phyloP scores from a whole-genome alignment of 2,329 filamentous ascomycete species.

The Neophaeococcomyces mojaviensis region DNA sequence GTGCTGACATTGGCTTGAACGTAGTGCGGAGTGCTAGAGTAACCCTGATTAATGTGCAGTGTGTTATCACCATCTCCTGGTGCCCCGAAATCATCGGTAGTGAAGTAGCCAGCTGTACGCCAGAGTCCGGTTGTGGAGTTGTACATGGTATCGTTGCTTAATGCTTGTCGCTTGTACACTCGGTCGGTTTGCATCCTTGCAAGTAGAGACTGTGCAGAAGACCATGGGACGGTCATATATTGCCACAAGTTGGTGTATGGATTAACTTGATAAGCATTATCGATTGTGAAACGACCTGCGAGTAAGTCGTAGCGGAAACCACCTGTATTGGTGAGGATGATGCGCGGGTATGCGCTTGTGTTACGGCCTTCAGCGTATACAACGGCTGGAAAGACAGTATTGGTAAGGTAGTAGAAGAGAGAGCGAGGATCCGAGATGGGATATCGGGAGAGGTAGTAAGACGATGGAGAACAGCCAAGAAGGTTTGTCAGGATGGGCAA shows the following conservation, averaged over 20 bases:
- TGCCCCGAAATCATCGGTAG: slow-evolving; percentile 28
- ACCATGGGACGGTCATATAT: slow-evolving; percentile 28
- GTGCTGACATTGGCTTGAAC: slow-evolving; percentile 27
- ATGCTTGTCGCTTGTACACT: slow-evolving; percentile 21
- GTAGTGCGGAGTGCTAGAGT: slow-evolving; percentile 23
- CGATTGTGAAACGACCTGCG: slow-evolving; percentile 54
- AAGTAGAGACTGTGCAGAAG: slow-evolving; percentile 25
- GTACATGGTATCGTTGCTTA: slow-evolving; percentile 16
- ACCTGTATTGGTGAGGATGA: slow-evolving; percentile 56
- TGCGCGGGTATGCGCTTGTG: slow-evolving; percentile 43
- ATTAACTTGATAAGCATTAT: slow-evolving; percentile 25
- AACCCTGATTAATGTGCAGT: slow-evolving; percentile 25
- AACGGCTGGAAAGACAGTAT: slow-evolving; percentile 41
- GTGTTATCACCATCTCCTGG: slow-evolving; percentile 28
- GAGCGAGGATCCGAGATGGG: slow-evolving; percentile 47
- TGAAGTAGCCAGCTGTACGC: slow-evolving; percentile 25
- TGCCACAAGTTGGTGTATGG: slow-evolving; percentile 27
- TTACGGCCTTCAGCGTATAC: slow-evolving; percentile 43
- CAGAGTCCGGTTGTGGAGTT: slow-evolving; percentile 9
- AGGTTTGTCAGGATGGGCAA: slow-evolving; percentile 48
- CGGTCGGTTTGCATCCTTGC: slow-evolving; percentile 25
- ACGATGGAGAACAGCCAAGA: slow-evolving; percentile 54
- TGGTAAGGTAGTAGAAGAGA: slow-evolving; percentile 48
- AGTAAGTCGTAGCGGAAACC: slow-evolving; percentile 55
- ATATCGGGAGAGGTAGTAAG: slow-evolving; percentile 52